Percentiles rank a stretch among this genome's conserved stretches.
phyloP scores from a whole-genome alignment of 257 asterid genomes.

The Misopates orontium region DNA sequence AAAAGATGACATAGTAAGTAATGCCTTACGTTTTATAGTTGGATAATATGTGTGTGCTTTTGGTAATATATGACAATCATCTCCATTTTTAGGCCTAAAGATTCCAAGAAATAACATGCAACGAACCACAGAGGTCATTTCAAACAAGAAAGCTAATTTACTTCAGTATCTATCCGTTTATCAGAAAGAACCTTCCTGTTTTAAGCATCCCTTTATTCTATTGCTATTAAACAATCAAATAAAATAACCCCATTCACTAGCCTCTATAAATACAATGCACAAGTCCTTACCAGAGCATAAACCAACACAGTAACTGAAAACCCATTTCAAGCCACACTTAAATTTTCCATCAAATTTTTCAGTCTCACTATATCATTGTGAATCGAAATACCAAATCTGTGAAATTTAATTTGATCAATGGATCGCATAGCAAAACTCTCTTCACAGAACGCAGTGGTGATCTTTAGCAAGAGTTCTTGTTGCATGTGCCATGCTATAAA shows the following conservation, averaged over 20 bases:
- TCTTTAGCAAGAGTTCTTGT: constrained; percentile 62
- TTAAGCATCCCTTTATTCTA: neutral
- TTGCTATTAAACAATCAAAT: constrained; percentile 9
- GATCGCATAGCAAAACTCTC: constrained; percentile 42
- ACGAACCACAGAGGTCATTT: constrained; percentile 26
- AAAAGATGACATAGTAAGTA: neutral
- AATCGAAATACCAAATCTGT: neutral
- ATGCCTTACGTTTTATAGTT: no score
- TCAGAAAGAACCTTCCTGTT: constrained; percentile 44
- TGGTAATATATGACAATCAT: no score
- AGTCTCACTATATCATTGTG: neutral
- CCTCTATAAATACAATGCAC: constrained; percentile 31
- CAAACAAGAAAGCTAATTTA: constrained; percentile 17
- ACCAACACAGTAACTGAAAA: neutral
- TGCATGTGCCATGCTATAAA: constrained; percentile 71
- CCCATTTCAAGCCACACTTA: neutral
- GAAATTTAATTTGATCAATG: constrained; percentile 21
- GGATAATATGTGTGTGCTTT: no score
- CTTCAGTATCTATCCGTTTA: constrained; percentile 41
- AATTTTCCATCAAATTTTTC: neutral
- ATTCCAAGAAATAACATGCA: constrained; percentile 21
- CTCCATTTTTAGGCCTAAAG: neutral
- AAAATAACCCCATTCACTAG: neutral
- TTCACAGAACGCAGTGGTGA: constrained; percentile 54
- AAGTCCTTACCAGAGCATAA: constrained; percentile 4